Evolutionary conservation across 805 yeast species (phyloP).

Genomic region (Schizosaccharomyces osmophilus): DNA sequence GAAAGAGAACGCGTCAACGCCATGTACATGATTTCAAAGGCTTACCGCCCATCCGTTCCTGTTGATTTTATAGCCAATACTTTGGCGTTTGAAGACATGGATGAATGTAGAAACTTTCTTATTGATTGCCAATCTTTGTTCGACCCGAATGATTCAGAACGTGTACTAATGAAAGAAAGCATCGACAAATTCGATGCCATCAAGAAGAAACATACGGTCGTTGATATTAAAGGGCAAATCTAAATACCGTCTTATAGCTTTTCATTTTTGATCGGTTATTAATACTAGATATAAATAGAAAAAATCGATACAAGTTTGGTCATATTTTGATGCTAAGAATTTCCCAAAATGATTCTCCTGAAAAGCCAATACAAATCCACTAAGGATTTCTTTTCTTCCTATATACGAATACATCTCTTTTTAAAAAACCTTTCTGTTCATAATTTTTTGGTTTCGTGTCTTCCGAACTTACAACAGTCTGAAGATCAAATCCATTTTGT

Average conservation of each 20-base stretch:
- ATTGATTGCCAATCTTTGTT: not conserved
- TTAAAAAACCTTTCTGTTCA: too few species aligned
- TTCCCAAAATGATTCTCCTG: too few species aligned
- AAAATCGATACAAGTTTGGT: not conserved
- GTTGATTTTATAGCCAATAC: conserved; percentile 9
- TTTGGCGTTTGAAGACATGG: conserved; percentile 17
- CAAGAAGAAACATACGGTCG: conserved; percentile 20
- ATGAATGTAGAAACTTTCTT: conserved; percentile 23
- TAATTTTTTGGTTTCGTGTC: too few species aligned
- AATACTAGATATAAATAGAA: not conserved
- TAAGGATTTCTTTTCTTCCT: too few species aligned
- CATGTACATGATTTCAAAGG: conserved; percentile 28
- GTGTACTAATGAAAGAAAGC: conserved; percentile 10
- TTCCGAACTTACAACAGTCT: too few species aligned
- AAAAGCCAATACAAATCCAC: too few species aligned
- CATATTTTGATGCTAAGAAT: too few species aligned
- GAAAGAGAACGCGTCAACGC: conserved; percentile 34
- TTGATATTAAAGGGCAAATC: conserved; percentile 78
- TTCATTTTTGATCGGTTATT: not conserved
- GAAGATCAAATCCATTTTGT: too few species aligned
- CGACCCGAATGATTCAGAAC: conserved; percentile 16
- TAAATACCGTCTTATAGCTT: conserved; percentile 2
- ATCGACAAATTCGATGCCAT: not conserved
- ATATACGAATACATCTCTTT: too few species aligned
- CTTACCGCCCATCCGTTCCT: conserved; percentile 17